Base-by-base conservation (phyloP, 208 protist genomes). In the Perkinsela sp. region DNA sequence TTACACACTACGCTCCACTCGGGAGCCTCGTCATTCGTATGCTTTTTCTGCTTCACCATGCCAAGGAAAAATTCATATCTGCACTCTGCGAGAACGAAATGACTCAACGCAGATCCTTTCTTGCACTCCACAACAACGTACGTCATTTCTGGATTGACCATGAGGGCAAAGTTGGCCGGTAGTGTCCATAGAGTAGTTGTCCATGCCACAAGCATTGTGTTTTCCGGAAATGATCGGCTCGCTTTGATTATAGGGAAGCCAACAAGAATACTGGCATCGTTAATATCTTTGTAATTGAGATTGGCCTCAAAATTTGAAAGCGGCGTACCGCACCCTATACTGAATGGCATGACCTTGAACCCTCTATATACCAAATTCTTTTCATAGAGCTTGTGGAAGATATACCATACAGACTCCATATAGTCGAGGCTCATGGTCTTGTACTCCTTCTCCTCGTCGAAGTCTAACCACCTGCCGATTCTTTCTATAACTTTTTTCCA, bases 351-450 rank as follows among this genome's bases (percentile, higher is more conserved):
- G n/a, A 99, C 95, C 72, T 97, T 98, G 77, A 94, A 96, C 32
- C 97, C 97, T 31, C 92, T 82, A 76, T 99, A 99, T 28, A 99
- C 93, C 1, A 98, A 78, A 31, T 76, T 82, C 75, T 98, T 96
- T n/a, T 98, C 78, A 77, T 80, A 96, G 13, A 99, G 76, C 74
- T 96, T 73, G 67, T 86, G 84, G 78, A 99, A 99, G 0, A 98
- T 96, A 94, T 95, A 99, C 97, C 97, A 99, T n/a, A 99, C 94
- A 72, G 80, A 94, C 80, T 99, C 96, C 97, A 99, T 99, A 83
- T 97, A 99, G 16, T 73, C 76, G 1, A 86, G 70, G 74, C 98
- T 79, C 85, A 99, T 93, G 16, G 97, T 99, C 78, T 98, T 98
- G 86, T 99, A 99, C 77, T 98, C 96, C 75, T 98, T 94, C 16